Evolutionary conservation across 768 basidiomycete species (phyloP).

Genomic region (Mycena epipterygia): DNA sequence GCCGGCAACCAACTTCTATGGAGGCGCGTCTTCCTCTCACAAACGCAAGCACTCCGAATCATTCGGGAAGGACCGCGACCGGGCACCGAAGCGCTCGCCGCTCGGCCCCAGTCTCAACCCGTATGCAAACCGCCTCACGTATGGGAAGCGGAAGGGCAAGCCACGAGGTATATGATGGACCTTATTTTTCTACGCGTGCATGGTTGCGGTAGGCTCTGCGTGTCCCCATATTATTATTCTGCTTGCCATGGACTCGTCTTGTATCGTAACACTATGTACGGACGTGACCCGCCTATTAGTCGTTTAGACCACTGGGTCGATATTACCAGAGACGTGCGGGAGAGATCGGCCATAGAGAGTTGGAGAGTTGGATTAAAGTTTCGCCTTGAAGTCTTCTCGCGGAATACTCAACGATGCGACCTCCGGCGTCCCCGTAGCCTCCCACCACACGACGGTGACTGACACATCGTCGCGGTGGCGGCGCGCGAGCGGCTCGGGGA

Average conservation of each 20-base stretch:
- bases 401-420: conserved; percentile 45
- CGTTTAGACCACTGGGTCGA: neutral
- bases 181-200: neutral
- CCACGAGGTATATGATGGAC: conserved; percentile 20
- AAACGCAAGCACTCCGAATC: conserved; percentile 35
- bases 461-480: conserved; percentile 88
- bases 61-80: conserved; percentile 22
- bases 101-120: conserved; percentile 27
- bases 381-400: conserved; percentile 55
- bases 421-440: conserved; percentile 60
- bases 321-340: too few relatives aligned
- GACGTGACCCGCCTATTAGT: neutral
- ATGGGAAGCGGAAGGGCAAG: conserved; percentile 16
- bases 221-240: conserved; percentile 22
- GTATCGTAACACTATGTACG: conserved; percentile 6
- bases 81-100: conserved; percentile 32
- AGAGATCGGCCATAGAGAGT: too few relatives aligned
- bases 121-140: conserved; percentile 23
- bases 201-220: neutral
- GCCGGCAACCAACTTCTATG: conserved; percentile 46
- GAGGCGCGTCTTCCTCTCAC: conserved; percentile 6
- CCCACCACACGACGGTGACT: conserved; percentile 90
- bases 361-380: conserved; percentile 54
- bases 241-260: neutral
- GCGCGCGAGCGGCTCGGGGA: conserved; percentile 84